Conservation (phyloP, 768 basidiomycete species). For the Pisolithus albus region DNA sequence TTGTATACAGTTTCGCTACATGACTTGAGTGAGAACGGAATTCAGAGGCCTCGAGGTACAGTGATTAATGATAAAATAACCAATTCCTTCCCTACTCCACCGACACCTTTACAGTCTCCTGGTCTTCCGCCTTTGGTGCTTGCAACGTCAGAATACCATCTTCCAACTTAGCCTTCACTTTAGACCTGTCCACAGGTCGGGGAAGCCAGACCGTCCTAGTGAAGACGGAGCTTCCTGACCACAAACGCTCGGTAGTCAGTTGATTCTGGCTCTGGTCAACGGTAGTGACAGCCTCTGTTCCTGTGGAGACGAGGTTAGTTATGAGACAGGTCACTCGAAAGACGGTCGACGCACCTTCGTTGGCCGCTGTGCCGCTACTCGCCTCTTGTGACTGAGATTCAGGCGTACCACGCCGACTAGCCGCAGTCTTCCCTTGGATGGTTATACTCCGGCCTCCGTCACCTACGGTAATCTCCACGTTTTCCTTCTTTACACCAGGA, state of each 20-base stretch:
- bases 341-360: slow-evolving; percentile 24
- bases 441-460: slow-evolving; percentile 65
- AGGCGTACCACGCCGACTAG: slow-evolving; percentile 15
- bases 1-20: too few relatives aligned
- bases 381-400: slow-evolving; percentile 17
- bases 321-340: neutral
- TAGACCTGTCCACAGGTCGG: slow-evolving; percentile 48
- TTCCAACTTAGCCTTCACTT: slow-evolving; percentile 55
- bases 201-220: slow-evolving; percentile 70
- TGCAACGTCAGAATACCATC: slow-evolving; percentile 65
- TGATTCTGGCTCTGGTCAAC: slow-evolving; percentile 32
- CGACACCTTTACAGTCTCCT: slow-evolving; percentile 44
- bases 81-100: slow-evolving; percentile 20
- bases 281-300: slow-evolving; percentile 12
- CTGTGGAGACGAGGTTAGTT: neutral
- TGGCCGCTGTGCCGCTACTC: slow-evolving; percentile 7
- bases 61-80: neutral
- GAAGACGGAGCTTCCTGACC: slow-evolving; percentile 49
- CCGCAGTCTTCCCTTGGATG: slow-evolving; percentile 55
- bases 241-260: slow-evolving; percentile 55
- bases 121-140: slow-evolving; percentile 55
- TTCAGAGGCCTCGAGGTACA: too few relatives aligned
- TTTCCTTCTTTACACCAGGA: slow-evolving; percentile 73
- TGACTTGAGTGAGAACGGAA: neutral
- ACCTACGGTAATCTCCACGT: slow-evolving; percentile 62